A percentile compares a stretch with the other conserved stretches of the same genome.
phyloP scores from a whole-genome alignment of 169 alveolate species.

The Plasmodium falciparum region DNA sequence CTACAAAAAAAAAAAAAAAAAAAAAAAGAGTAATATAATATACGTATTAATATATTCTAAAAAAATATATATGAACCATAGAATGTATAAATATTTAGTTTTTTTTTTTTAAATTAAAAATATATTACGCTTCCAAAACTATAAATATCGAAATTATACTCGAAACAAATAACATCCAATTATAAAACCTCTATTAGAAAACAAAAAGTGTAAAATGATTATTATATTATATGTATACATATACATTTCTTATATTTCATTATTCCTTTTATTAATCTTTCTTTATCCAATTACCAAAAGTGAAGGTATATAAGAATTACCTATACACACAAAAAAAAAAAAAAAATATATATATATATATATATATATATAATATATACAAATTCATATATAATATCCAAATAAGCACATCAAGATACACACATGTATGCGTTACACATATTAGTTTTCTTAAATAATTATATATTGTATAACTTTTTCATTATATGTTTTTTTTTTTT shows the following conservation, averaged over 20 bases:
- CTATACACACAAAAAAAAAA: too few species aligned
- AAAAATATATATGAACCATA: too few species aligned
- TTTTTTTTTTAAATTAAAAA: background rate
- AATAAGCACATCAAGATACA: too few species aligned
- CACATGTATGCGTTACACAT: too few species aligned
- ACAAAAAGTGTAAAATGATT: background rate
- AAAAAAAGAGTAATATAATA: background rate
- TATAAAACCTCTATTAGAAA: conserved; percentile 37
- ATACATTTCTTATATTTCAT: background rate
- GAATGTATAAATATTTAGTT: background rate
- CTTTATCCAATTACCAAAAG: conserved; percentile 30
- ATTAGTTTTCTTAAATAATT: too few species aligned
- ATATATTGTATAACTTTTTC: background rate
- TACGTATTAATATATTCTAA: too few species aligned
- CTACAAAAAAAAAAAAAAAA: conserved; percentile 4
- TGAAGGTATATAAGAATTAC: conserved; percentile 52
- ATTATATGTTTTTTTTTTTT: background rate
- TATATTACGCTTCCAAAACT: conserved; percentile 39
- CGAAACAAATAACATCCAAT: conserved; percentile 69
- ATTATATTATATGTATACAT: background rate
- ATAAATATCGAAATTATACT: conserved; percentile 50
- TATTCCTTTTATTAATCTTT: background rate
- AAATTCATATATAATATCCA: too few species aligned
- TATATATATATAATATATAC: background rate
- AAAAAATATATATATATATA: background rate